A percentile compares a stretch with the other conserved stretches of the same genome.
Conservation (phyloP, 768 basidiomycete species). For the Tulasnella sp. region DNA sequence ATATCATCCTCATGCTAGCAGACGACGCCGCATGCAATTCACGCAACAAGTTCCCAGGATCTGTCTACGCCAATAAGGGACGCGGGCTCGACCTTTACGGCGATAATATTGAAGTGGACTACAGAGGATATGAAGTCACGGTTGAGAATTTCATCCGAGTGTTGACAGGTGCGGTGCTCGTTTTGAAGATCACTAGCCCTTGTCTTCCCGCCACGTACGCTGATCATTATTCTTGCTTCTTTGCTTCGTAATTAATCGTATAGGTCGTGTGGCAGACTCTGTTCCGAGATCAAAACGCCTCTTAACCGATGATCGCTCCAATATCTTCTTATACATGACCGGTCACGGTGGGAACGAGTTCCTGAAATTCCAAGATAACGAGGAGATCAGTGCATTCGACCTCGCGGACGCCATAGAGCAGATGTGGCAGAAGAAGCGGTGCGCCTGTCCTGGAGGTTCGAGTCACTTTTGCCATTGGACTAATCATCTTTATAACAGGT, state of each 20-base stretch:
- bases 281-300: constrained; percentile 88
- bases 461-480: too few relatives aligned
- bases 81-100: constrained; percentile 84
- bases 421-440: constrained; percentile 97
- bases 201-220: too few relatives aligned
- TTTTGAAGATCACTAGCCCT: neutral
- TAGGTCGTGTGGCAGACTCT: constrained; percentile 74
- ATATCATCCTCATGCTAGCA: constrained; percentile 98
- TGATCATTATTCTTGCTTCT: neutral
- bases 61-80: constrained; percentile 82
- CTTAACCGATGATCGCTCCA: constrained; percentile 78
- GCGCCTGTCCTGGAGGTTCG: constrained; percentile 23
- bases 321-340: constrained; percentile 96
- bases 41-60: constrained; percentile 83
- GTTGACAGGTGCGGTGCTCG: constrained; percentile 73
- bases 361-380: constrained; percentile 97
- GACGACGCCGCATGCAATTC: constrained; percentile 93
- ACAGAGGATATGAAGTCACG: constrained; percentile 94
- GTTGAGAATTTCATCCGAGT: constrained; percentile 93
- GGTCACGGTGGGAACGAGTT: constrained; percentile 98
- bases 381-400: constrained; percentile 94
- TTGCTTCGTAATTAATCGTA: too few relatives aligned
- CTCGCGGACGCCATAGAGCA: constrained; percentile 97
- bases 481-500: constrained; percentile 33
- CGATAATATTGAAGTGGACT: constrained; percentile 95